Evolutionary conservation across 371 early-diverging fungal species (phyloP).

Genomic region (Basidiobolus meristosporus): DNA sequence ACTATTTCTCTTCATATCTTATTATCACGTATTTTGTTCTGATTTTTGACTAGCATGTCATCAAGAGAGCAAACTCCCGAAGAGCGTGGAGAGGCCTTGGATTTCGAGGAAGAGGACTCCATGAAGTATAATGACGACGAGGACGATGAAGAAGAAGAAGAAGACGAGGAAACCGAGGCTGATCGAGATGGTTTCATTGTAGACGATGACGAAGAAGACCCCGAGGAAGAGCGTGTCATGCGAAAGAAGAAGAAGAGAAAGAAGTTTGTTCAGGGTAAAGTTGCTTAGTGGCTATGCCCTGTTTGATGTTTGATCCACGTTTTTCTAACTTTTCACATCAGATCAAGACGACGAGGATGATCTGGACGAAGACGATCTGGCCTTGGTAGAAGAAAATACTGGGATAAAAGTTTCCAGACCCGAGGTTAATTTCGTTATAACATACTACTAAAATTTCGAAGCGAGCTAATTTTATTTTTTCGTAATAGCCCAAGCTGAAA

Average conservation of each 20-base stretch:
- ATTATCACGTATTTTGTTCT: too few relatives aligned
- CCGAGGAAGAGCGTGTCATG: too few relatives aligned
- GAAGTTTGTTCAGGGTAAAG: too few relatives aligned
- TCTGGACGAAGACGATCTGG: slow-evolving; percentile 78
- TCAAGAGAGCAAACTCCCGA: too few relatives aligned
- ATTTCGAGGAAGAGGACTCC: slow-evolving; percentile 29
- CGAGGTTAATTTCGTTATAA: slow-evolving; percentile 14
- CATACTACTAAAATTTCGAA: not conserved
- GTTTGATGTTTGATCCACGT: too few relatives aligned
- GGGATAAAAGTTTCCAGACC: slow-evolving; percentile 32
- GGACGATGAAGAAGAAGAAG: slow-evolving; percentile 23
- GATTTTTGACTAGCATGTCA: too few relatives aligned
- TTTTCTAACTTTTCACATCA: too few relatives aligned
- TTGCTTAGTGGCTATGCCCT: too few relatives aligned
- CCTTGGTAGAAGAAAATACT: slow-evolving; percentile 66
- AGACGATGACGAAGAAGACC: slow-evolving; percentile 41
- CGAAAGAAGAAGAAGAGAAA: too few relatives aligned
- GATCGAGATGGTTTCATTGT: slow-evolving; percentile 43
- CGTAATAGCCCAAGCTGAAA: not conserved
- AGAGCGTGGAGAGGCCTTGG: too few relatives aligned
- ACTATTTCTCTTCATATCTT: too few relatives aligned
- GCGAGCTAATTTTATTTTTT: not conserved
- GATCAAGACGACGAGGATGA: slow-evolving; percentile 17
- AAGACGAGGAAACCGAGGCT: slow-evolving; percentile 35
- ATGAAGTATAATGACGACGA: slow-evolving; percentile 17